These are phyloP conservation scores for Strigomonas galati DNA, from an alignment of 208 protist genomes.

Conservation along the genomic window DNA sequence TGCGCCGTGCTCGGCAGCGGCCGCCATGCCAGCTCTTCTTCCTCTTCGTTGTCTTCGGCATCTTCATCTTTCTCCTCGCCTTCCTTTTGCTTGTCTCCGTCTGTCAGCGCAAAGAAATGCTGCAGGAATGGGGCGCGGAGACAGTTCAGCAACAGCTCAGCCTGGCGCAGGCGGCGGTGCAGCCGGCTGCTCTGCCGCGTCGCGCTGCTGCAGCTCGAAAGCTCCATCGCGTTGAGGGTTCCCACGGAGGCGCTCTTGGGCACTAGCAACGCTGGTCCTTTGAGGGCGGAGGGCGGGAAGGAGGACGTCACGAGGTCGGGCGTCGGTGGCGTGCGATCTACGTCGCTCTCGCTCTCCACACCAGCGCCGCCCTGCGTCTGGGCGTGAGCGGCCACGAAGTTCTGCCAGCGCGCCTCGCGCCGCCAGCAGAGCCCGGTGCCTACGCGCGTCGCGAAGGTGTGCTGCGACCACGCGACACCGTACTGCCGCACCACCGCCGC, in stretches of 20 bases:
- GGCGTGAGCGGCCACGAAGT: conserved; percentile 21
- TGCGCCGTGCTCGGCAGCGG: not conserved
- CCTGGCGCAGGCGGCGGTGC: too few species aligned
- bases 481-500: conserved; percentile 34
- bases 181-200: too few species aligned
- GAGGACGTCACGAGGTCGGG: too few species aligned
- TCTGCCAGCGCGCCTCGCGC: conserved; percentile 50
- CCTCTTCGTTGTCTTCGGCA: not conserved
- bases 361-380: too few species aligned
- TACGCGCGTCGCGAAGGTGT: conserved; percentile 34
- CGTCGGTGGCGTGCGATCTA: not conserved
- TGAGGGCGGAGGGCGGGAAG: too few species aligned
- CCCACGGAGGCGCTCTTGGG: not conserved
- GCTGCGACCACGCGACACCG: conserved; percentile 19
- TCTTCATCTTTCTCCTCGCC: not conserved
- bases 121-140: too few species aligned
- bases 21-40: too few species aligned
- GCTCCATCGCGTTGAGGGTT: too few species aligned
- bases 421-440: conserved; percentile 46
- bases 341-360: not conserved
- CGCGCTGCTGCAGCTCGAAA: too few species aligned
- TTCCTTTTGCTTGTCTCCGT: not conserved
- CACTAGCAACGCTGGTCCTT: too few species aligned
- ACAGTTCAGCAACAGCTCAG: too few species aligned
- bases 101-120: too few species aligned